Percentiles rank a stretch among this genome's conserved stretches.
phyloP scores from a whole-genome alignment of 2,329 filamentous ascomycete species.

The Diaporthe vaccinii region DNA sequence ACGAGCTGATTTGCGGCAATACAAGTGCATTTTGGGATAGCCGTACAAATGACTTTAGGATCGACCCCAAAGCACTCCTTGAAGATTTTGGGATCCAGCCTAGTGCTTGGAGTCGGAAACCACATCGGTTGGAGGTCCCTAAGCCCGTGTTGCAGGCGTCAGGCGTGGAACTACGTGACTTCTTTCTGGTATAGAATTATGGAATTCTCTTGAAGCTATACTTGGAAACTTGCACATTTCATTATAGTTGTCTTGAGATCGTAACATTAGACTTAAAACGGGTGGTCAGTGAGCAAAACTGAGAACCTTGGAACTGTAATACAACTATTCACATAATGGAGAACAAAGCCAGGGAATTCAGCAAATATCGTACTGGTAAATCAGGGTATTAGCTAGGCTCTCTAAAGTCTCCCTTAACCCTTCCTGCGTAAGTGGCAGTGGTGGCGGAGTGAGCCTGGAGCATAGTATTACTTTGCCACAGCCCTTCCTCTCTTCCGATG shows the following conservation, averaged over 20 bases:
- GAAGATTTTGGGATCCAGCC: constrained; percentile 1
- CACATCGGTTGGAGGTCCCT: not conserved
- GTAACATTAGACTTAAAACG: no score
- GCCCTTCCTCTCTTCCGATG: no score
- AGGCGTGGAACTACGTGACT: not conserved
- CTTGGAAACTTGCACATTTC: not conserved
- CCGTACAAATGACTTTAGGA: not conserved
- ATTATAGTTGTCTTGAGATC: not conserved
- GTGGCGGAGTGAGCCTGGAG: no score
- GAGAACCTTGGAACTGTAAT: no score
- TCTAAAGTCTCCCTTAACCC: no score
- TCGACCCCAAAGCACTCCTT: not conserved
- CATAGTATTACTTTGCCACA: no score
- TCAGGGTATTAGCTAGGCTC: no score
- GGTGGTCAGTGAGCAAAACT: no score
- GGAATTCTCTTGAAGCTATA: not conserved
- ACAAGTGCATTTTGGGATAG: not conserved
- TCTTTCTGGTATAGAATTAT: not conserved
- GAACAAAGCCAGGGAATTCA: no score
- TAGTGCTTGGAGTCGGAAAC: not conserved
- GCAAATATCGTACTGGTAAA: no score
- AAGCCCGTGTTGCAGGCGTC: not conserved
- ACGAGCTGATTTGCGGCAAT: not conserved
- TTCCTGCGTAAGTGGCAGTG: no score
- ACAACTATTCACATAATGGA: no score